Conservation (phyloP, 2,329 filamentous ascomycete genomes). For the Botrytis squamosa region DNA sequence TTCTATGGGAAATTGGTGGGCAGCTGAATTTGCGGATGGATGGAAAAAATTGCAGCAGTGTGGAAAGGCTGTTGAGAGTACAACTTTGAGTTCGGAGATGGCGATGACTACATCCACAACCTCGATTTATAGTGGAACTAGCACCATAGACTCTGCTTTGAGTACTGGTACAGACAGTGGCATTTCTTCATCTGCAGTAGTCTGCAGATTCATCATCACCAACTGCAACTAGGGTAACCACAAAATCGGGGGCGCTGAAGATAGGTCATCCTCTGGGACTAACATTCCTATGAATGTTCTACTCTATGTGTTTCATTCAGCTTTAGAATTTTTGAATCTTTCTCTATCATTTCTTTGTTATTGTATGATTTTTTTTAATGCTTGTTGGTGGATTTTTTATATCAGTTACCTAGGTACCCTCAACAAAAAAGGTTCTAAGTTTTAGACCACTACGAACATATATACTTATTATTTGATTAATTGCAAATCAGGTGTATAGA, state of each 20-base stretch:
- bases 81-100: background rate
- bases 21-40: conserved; percentile 32
- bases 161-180: background rate
- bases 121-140: background rate
- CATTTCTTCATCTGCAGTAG: background rate
- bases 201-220: background rate
- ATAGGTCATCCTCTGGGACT: background rate
- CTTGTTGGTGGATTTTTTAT: background rate
- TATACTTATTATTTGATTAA: background rate
- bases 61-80: background rate
- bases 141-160: background rate
- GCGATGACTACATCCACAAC: no score
- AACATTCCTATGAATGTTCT: background rate
- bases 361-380: background rate
- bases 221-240: background rate
- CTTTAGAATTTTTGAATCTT: background rate
- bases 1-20: conserved; percentile 32
- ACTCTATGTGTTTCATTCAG: background rate
- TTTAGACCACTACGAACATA: background rate
- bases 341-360: background rate
- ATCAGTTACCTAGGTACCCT: background rate
- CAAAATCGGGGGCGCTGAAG: background rate
- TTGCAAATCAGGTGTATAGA: no score
- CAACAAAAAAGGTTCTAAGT: background rate
- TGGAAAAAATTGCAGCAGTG: conserved; percentile 29